A percentile compares a stretch with the other conserved stretches of the same genome.
phyloP scores from a whole-genome alignment of 2,329 filamentous ascomycete genomes.

The Stemphylium vesicarium region DNA sequence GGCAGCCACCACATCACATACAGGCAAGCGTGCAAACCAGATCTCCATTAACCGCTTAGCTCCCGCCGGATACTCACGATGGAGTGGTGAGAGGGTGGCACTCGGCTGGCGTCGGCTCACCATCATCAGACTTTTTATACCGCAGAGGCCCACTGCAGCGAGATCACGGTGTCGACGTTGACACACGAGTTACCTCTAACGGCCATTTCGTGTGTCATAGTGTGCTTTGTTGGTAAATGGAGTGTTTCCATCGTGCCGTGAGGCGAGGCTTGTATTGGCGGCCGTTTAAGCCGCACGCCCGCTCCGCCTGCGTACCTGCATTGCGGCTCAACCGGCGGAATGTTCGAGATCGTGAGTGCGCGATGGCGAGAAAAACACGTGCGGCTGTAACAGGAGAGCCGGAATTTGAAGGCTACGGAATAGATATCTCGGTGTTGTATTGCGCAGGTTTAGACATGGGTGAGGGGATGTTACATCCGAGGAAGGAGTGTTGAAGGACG shows the following conservation, averaged over 20 bases:
- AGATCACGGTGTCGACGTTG: constrained; percentile 16
- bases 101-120: constrained; percentile 20
- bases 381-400: not conserved
- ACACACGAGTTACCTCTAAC: constrained; percentile 31
- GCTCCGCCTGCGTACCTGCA: not conserved
- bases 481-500: too few species aligned
- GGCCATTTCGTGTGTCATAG: constrained; percentile 36
- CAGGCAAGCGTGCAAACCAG: constrained; percentile 10
- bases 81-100: not conserved
- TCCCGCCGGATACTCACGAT: constrained; percentile 5
- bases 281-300: constrained; percentile 4
- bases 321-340: constrained; percentile 22
- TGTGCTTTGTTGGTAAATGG: constrained; percentile 10
- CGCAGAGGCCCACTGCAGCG: constrained; percentile 15
- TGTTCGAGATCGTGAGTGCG: constrained; percentile 6
- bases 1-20: not conserved
- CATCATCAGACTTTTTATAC: constrained; percentile 6
- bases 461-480: not conserved
- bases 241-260: constrained; percentile 19
- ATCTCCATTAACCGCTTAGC: constrained; percentile 19
- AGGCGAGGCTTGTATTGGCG: constrained; percentile 18
- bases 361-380: constrained; percentile 2
- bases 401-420: not conserved
- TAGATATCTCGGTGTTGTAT: not conserved
- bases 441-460: not conserved